Conservation (phyloP, 1,284 basidiomycete genomes). For the Boletus hoseneyae region DNA sequence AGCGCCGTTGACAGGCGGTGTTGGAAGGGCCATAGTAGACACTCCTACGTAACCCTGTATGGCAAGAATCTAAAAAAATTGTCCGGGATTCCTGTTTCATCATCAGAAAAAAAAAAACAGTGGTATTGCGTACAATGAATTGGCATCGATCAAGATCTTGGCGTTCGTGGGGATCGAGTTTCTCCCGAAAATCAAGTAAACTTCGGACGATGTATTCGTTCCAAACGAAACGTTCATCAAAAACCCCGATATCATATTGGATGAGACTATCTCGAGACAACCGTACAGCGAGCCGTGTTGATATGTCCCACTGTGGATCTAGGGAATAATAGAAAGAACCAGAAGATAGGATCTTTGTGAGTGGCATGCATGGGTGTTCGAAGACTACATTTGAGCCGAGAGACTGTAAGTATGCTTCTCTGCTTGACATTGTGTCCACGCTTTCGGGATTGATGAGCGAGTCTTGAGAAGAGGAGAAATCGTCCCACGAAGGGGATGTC, state of each 20-base stretch:
- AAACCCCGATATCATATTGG: constrained; percentile 56
- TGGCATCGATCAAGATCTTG: constrained; percentile 72
- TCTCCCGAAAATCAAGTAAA: constrained; percentile 76
- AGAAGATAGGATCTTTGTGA: constrained; percentile 89
- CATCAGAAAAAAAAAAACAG: constrained; percentile 25
- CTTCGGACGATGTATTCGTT: constrained; percentile 81
- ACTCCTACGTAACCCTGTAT: constrained; percentile 92
- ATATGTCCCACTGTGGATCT: constrained; percentile 84
- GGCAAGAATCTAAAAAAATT: constrained; percentile 59
- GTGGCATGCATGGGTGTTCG: constrained; percentile 88
- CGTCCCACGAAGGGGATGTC: constrained; percentile 69
- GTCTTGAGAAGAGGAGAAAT: constrained; percentile 52
- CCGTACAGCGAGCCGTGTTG: constrained; percentile 71
- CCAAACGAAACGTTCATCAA: constrained; percentile 86
- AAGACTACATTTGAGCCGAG: constrained; percentile 46
- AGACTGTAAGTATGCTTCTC: constrained; percentile 48
- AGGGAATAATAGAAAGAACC: constrained; percentile 94
- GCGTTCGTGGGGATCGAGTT: constrained; percentile 66
- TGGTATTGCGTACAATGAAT: constrained; percentile 62
- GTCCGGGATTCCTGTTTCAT: constrained; percentile 12
- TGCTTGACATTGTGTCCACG: constrained; percentile 43
- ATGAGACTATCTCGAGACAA: constrained; percentile 49
- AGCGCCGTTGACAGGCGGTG: constrained; percentile 66
- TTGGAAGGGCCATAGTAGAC: constrained; percentile 66
- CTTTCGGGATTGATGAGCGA: constrained; percentile 48